Evolutionary conservation across 1,284 basidiomycete genomes (phyloP).

Genomic region (Earliella scabrosa): DNA sequence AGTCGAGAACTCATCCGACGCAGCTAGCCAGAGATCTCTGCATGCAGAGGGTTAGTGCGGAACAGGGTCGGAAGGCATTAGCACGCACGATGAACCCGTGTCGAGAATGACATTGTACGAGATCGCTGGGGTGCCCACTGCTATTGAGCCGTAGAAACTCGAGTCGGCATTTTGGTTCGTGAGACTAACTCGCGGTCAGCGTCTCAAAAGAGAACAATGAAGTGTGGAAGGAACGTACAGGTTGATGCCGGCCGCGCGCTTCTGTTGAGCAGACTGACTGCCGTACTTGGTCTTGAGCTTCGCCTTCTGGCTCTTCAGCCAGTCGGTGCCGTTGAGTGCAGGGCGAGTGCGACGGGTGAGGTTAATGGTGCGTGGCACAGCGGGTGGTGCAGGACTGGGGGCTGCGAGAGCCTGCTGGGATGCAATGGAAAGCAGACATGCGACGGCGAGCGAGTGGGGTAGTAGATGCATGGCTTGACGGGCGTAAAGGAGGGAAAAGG

Average conservation of each 20-base stretch:
- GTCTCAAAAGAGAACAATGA: not conserved
- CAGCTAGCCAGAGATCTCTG: conserved; percentile 37
- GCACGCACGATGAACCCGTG: conserved; percentile 58
- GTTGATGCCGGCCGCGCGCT: conserved; percentile 35
- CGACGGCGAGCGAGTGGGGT: conserved; percentile 28
- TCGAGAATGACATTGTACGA: conserved; percentile 50
- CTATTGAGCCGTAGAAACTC: conserved; percentile 45
- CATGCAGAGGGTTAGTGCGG: not conserved
- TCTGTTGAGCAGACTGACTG: conserved; percentile 17
- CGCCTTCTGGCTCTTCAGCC: conserved; percentile 29
- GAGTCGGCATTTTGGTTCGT: conserved; percentile 36
- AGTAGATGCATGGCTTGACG: conserved; percentile 24
- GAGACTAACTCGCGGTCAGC: conserved; percentile 20
- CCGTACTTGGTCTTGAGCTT: conserved; percentile 34
- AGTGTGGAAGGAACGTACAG: conserved; percentile 25
- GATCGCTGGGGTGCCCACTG: conserved; percentile 44
- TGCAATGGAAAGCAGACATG: conserved; percentile 25
- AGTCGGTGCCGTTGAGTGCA: conserved; percentile 18
- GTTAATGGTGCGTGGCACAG: conserved; percentile 25
- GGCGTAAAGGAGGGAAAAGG: not conserved
- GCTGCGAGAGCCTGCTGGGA: conserved; percentile 28
- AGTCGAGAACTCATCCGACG: conserved; percentile 19
- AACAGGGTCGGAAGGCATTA: not conserved
- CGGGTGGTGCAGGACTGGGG: conserved; percentile 17
- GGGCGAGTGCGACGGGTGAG: conserved; percentile 23